Evolutionary conservation across 2,329 filamentous ascomycete species (phyloP).

Genomic region (Botryotinia convoluta): DNA sequence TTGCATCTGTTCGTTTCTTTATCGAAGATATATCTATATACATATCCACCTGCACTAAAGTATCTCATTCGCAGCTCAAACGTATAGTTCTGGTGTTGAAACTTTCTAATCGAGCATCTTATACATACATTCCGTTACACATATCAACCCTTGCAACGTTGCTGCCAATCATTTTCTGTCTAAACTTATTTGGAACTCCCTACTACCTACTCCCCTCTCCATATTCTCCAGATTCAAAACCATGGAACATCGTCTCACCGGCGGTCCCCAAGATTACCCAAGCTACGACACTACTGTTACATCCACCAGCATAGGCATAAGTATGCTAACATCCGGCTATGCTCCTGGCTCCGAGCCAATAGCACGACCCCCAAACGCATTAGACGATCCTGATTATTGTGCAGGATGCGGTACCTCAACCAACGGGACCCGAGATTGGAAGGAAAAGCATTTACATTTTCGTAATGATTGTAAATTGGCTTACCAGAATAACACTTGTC

Average conservation of each 20-base stretch:
- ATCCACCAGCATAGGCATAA: neutral
- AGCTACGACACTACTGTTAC: neutral
- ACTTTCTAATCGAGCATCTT: neutral
- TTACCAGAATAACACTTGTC: neutral
- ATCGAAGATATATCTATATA: too few relatives aligned
- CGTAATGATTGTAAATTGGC: neutral
- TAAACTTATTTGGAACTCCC: neutral
- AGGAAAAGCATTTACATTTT: neutral
- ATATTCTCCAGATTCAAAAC: neutral
- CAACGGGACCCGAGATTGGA: neutral
- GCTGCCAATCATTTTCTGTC: neutral
- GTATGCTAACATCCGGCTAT: neutral
- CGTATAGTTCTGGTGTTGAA: neutral
- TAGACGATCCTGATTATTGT: neutral
- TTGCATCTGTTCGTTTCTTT: rapidly evolving
- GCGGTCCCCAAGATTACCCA: neutral
- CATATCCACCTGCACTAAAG: too few relatives aligned
- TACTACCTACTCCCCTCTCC: neutral
- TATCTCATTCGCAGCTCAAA: too few relatives aligned
- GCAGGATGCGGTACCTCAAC: neutral
- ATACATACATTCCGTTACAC: neutral
- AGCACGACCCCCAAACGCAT: neutral
- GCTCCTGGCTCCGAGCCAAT: neutral
- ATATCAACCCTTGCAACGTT: neutral
- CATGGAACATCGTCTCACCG: neutral